These are phyloP conservation scores for Globisporangium echinulatum DNA, from an alignment of 352 stramenopile species.

Conservation along the genomic window DNA sequence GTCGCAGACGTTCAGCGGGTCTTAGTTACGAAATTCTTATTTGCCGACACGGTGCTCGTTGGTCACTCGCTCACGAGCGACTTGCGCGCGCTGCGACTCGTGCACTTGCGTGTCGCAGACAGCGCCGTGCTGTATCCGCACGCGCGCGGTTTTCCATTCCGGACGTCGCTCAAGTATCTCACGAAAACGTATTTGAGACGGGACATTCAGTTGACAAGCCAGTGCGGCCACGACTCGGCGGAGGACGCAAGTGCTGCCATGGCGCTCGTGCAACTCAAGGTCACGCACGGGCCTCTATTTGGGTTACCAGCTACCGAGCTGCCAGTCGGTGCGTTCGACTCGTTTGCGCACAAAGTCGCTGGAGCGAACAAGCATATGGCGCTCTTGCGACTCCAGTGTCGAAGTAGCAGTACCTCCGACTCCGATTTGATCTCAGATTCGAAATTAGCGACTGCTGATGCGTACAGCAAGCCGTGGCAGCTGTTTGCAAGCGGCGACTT, in stretches of 20 bases:
- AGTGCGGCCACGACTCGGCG: constrained; percentile 71
- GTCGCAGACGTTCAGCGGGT: constrained; percentile 69
- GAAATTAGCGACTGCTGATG: not conserved
- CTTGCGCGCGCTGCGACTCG: constrained; percentile 64
- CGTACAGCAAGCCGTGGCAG: constrained; percentile 63
- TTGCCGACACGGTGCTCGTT: constrained; percentile 73
- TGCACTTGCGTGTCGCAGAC: constrained; percentile 66
- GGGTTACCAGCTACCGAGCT: constrained; percentile 49
- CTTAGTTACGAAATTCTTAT: constrained; percentile 50
- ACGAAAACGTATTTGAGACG: constrained; percentile 76
- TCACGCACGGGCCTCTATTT: constrained; percentile 58
- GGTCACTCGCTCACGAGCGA: constrained; percentile 86
- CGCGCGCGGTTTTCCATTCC: constrained; percentile 74
- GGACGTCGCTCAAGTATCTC: constrained; percentile 76
- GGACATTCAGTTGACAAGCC: constrained; percentile 63
- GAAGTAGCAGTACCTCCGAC: too few relatives aligned
- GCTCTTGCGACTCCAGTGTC: constrained; percentile 31
- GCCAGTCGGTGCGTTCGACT: constrained; percentile 46
- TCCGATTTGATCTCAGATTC: too few relatives aligned
- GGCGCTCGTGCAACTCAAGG: constrained; percentile 69
- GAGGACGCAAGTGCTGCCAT: constrained; percentile 80
- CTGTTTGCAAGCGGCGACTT: constrained; percentile 61
- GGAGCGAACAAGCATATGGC: constrained; percentile 39
- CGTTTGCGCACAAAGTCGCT: constrained; percentile 53
- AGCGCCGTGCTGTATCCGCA: constrained; percentile 84